Percentiles rank a stretch among this genome's conserved stretches.
Evolutionary conservation across 768 basidiomycete genomes (phyloP).

Genomic region (Macrolepiota albuminosa): DNA sequence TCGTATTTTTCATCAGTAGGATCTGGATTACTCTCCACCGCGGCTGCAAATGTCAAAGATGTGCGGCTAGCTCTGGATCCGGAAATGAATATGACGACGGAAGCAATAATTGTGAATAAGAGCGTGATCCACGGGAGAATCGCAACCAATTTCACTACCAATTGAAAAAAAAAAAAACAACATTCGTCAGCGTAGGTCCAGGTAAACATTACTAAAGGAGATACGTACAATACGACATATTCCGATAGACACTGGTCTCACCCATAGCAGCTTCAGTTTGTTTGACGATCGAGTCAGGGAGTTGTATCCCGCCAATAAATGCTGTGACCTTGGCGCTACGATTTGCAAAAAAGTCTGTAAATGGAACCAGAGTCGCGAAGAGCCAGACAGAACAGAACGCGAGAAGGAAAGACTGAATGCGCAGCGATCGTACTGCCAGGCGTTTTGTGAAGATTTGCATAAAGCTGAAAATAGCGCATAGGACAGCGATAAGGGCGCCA

Average conservation of each 20-base stretch:
- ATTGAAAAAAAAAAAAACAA: background rate
- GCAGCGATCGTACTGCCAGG: conserved; percentile 23
- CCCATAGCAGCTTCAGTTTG: conserved; percentile 31
- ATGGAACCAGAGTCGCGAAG: conserved; percentile 25
- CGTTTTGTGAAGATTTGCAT: conserved; percentile 16
- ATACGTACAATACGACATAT: conserved; percentile 44
- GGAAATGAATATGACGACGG: conserved; percentile 29
- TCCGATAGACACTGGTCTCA: conserved; percentile 35
- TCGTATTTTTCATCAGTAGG: background rate
- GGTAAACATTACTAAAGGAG: background rate
- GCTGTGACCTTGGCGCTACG: conserved; percentile 41
- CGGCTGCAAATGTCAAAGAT: background rate
- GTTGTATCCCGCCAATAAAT: conserved; percentile 27
- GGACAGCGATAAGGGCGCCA: conserved; percentile 27
- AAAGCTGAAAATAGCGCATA: conserved; percentile 22
- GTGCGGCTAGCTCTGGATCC: conserved; percentile 12
- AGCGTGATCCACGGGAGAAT: conserved; percentile 51
- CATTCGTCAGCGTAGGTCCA: conserved; percentile 1
- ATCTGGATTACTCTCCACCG: background rate
- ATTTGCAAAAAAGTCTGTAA: conserved; percentile 29
- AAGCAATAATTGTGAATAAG: conserved; percentile 33
- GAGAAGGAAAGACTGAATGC: conserved; percentile 32
- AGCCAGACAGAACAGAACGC: conserved; percentile 42
- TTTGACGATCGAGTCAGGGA: conserved; percentile 35
- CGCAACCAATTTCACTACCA: conserved; percentile 42